A percentile compares a stretch with the other conserved stretches of the same genome.
Evolutionary conservation across 169 alveolate genomes (phyloP).

Genomic region (Eimeria maxima): DNA sequence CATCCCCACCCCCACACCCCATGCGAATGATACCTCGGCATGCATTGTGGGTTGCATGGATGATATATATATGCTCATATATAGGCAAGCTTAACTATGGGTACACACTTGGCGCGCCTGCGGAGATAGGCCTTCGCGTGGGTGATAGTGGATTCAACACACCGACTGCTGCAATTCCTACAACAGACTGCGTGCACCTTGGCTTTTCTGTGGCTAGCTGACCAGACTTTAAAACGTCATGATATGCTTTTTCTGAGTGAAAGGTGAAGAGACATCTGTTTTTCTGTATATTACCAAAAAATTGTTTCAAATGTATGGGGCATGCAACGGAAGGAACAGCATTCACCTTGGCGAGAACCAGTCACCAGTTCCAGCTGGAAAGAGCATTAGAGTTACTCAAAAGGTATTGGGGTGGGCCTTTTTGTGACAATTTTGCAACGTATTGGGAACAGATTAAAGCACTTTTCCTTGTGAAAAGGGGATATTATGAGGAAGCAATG

Average conservation of each 20-base stretch:
- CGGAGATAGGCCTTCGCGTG: not conserved
- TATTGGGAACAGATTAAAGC: no score
- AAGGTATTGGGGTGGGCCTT: not conserved
- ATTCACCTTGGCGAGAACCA: not conserved
- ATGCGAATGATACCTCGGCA: not conserved
- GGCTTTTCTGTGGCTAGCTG: not conserved
- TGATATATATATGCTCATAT: not conserved
- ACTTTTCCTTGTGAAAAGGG: no score
- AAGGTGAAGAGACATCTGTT: not conserved
- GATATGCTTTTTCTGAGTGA: not conserved
- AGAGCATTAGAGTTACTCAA: not conserved
- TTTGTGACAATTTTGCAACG: no score
- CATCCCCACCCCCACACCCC: not conserved
- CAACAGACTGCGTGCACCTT: not conserved
- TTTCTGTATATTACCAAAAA: not conserved
- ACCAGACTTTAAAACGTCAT: not conserved
- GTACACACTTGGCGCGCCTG: not conserved
- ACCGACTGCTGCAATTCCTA: not conserved
- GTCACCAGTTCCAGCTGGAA: no score
- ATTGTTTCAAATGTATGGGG: not conserved
- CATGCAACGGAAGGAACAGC: not conserved
- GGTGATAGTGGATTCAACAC: not conserved
- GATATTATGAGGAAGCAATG: no score
- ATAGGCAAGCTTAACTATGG: not conserved
- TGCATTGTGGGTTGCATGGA: not conserved